Conservation (phyloP, 2,329 filamentous ascomycete species). For the Passalora sequoiae region DNA sequence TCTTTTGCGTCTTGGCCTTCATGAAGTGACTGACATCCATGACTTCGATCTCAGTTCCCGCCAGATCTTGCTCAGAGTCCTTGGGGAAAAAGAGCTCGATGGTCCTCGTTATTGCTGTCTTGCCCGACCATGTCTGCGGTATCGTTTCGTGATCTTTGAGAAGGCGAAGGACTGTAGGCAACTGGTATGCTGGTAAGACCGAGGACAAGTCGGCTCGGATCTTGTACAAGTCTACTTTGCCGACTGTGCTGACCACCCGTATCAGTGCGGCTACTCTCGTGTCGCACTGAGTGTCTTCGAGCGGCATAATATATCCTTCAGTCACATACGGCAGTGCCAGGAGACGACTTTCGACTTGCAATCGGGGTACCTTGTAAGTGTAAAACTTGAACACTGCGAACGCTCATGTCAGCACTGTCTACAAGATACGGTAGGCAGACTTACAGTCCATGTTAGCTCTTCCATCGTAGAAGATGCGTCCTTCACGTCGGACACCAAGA, state of each 20-base stretch:
- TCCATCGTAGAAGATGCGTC: constrained; percentile 3
- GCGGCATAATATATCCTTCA: constrained; percentile 4
- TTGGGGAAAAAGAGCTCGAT: constrained; percentile 2
- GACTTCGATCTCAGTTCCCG: neutral
- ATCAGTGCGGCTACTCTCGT: constrained; percentile 4
- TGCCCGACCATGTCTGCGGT: constrained; percentile 4
- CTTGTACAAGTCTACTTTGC: neutral
- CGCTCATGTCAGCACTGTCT: neutral
- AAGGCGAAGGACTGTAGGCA: constrained; percentile 4
- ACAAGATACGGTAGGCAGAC: neutral
- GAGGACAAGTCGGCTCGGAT: constrained; percentile 1
- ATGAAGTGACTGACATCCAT: constrained; percentile 4
- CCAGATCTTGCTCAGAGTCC: neutral
- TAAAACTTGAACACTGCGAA: constrained; percentile 7
- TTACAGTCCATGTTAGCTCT: constrained; percentile 6
- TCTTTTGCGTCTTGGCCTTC: constrained; percentile 4
- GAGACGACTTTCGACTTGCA: constrained; percentile 4
- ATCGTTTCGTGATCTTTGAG: constrained; percentile 1
- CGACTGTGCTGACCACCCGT: neutral
- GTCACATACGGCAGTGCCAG: constrained; percentile 1
- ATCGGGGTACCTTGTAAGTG: constrained; percentile 4
- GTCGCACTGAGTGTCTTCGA: constrained; percentile 4
- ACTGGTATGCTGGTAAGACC: constrained; percentile 3
- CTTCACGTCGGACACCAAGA: constrained; percentile 1
- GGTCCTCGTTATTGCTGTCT: constrained; percentile 3